Evolutionary conservation across 352 stramenopile genomes (phyloP), one percentile per base, ranked within the genome.

Genomic region (Salisapilia sapeloensis): DNA sequence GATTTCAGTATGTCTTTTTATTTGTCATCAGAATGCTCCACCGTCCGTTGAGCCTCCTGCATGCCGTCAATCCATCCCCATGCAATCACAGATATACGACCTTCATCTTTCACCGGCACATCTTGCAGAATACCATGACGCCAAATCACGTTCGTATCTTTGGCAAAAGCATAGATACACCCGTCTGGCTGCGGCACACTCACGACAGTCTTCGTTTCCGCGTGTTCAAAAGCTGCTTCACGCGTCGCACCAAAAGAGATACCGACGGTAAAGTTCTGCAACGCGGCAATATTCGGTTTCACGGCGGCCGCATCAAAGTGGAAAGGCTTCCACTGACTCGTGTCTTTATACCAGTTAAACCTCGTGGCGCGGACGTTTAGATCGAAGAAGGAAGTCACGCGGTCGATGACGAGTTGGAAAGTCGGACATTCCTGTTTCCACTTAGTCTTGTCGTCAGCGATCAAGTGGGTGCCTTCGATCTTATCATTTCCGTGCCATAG

Each of bases 321-420:
- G 54, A 94, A 93, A 18, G 80, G 80, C 46, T 95, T 95, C 84
- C 87, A 96, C 60, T 95, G 76, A 3, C 58, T 79, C 32, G 63
- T 81, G 60, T 96, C 83, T 35, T 81, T 70, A 62, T 96, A 96
- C 85, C 85, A 97, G 57, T 97, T 97, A 45, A 97, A 96, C 27
- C 89, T 70, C 34, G 80, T 94, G n/a, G 84, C 81, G 35, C 92
- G 76, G 28, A 75, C 77, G 21, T 74, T 50, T 32, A 96, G 60
- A 9, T 55, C 48, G 58, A 96, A 97, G 39, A 94, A 96, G 7
- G 69, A 38, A 43, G 75, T 72, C 19, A 96, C 31, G 12, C 69
- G 54, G 43, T 86, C 56, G 46, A 69, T 67, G 40, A 94, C 54
- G 29, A 91, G 43, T 38, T 83, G 53, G 45, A 89, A 84, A 32